A percentile compares a stretch with the other conserved stretches of the same genome.
These are phyloP conservation scores for Capsicum baccatum DNA, from an alignment of 257 asterid species.

Conservation along the genomic window DNA sequence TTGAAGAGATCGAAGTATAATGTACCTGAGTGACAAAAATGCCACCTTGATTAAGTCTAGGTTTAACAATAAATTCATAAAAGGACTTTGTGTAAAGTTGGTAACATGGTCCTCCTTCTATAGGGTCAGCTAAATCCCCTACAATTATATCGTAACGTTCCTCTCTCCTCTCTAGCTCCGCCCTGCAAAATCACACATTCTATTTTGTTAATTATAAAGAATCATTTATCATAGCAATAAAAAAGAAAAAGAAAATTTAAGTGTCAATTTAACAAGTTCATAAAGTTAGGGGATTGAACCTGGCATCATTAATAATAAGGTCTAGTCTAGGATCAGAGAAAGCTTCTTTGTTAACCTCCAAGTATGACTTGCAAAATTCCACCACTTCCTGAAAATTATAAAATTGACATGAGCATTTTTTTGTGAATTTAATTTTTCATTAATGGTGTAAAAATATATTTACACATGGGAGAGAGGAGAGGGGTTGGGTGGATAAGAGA, in stretches of 20 bases:
- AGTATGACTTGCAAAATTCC: constrained; percentile 78
- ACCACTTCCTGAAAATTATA: constrained; percentile 66
- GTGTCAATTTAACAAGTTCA: not conserved
- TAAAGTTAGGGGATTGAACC: constrained; percentile 42
- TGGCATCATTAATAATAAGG: constrained; percentile 86
- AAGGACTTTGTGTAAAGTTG: constrained; percentile 95
- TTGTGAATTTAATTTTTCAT: accelerated
- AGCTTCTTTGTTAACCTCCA: constrained; percentile 78
- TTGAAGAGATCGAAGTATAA: not conserved
- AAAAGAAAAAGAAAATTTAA: not conserved
- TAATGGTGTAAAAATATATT: not conserved
- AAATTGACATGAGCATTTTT: not conserved
- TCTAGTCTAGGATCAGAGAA: constrained; percentile 77
- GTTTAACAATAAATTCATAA: constrained; percentile 71
- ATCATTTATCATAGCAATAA: not conserved
- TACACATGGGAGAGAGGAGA: not conserved
- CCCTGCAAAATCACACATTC: constrained; percentile 46
- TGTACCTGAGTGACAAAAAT: constrained; percentile 91
- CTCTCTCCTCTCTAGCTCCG: constrained; percentile 81
- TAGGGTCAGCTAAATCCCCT: constrained; percentile 95
- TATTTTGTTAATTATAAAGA: not conserved
- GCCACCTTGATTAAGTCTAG: constrained; percentile 68
- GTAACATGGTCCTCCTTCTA: constrained; percentile 96
- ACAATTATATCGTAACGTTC: constrained; percentile 81
- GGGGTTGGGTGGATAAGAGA: no score